phyloP scores from a whole-genome alignment of 345 rosid species.

The Turritis glabra region DNA sequence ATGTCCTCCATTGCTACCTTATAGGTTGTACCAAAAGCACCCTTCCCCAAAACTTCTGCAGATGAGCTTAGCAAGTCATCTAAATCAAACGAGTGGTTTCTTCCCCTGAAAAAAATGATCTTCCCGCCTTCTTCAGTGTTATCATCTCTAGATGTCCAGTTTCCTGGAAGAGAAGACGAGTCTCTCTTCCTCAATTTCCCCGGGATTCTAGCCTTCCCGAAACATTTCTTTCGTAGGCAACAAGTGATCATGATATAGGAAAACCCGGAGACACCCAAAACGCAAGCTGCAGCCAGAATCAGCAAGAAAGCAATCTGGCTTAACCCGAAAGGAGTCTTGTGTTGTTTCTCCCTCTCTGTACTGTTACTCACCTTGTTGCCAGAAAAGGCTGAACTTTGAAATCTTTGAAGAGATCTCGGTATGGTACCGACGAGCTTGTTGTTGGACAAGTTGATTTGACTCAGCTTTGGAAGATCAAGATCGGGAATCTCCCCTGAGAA shows the following conservation, averaged over 20 bases:
- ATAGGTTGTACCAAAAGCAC: constrained; percentile 78
- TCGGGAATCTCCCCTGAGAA: constrained; percentile 80
- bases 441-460: constrained; percentile 57
- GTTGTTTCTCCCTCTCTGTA: constrained; percentile 6
- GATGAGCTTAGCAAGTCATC: constrained; percentile 95
- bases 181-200: constrained; percentile 57
- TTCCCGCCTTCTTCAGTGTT: constrained; percentile 60
- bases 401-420: constrained; percentile 61
- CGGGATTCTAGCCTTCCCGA: constrained; percentile 37
- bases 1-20: constrained; percentile 52
- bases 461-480: constrained; percentile 57
- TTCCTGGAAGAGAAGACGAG: constrained; percentile 52
- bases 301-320: constrained; percentile 58
- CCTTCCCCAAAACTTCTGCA: constrained; percentile 83
- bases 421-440: constrained; percentile 62
- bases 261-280: constrained; percentile 50
- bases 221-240: neutral
- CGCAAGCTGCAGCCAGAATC: constrained; percentile 53
- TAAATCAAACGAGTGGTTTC: constrained; percentile 71
- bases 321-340: constrained; percentile 37
- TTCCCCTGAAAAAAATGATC: constrained; percentile 78
- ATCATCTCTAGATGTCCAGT: constrained; percentile 64
- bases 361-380: constrained; percentile 59
- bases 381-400: constrained; percentile 58
- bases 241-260: constrained; percentile 48